Base-by-base conservation (phyloP, 2,329 filamentous ascomycete genomes). In the Diaporthe eres region DNA sequence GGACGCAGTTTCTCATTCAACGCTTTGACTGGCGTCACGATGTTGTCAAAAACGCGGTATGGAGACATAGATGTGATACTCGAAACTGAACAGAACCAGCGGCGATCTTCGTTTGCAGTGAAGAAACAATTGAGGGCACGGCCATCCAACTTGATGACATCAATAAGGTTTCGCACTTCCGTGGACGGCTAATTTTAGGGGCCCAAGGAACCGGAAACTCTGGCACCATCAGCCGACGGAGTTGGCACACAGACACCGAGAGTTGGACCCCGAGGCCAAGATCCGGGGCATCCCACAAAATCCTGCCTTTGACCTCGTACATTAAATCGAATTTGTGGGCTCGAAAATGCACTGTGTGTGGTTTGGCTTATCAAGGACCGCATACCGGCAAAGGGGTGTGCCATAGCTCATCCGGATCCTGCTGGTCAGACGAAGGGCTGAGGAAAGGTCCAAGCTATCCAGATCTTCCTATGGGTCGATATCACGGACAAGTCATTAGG, bases 121-220 rank as follows among this genome's bases (percentile, higher is more conserved):
- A 68, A 8, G 31, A 68, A 51, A 39, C 22, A 34, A 39, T 39
- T 10, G 25, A 39, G 13, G 28, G 49, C 28, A 37, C 47, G 12
- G 44, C 44, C 31, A 6, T 25, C 47, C 31, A 28, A 8, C n/a
- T 39, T n/a, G 47, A 53, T 68, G 47, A 53, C 47, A 53, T 68
- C 65, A 53, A 53, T 25, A 68, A 68, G 47, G 65, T 68, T 68
- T 68, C 47, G 31, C 22, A 25, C 8, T 53, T 53, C 65, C 65
- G 17, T 28, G 65, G 47, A 68, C 13, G 31, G 65, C 65, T 68
- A 68, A 53, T 25, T 53, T 68, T 68, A 51, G 47, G 22, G 65
- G 31, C 34, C 65, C 65, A 51, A 53, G 3, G 34, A 37, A 42
- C 47, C 34, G 65, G 65, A 68, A 68, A 39, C 65, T 68, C 9